Evolutionary conservation across 2,329 filamentous ascomycete species (phyloP), one percentile per base, ranked within the genome.

Genomic region (Dactylellina parvicollis): DNA sequence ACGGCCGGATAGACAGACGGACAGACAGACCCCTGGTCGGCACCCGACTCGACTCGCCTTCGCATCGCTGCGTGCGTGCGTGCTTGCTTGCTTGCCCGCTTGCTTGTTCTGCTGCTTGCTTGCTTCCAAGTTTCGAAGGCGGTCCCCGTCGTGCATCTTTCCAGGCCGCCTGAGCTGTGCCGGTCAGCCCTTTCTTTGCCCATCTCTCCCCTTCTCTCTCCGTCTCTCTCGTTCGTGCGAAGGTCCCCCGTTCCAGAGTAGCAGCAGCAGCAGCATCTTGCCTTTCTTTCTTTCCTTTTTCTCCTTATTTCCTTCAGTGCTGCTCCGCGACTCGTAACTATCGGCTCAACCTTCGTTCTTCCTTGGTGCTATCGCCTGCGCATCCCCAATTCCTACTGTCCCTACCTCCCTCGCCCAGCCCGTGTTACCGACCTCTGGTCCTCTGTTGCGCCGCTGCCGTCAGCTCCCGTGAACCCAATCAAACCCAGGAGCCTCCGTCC

Each of bases 361-460:
- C 24, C 3, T 42, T 14, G 26, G 20, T 22, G 44, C 38, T 42
- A 28, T 62, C 44, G 57, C 57, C 30, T 52, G 20, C 44, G 44
- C 44, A 52, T 62, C 60, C 73, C 50, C 47, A 67, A 56, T 65
- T 73, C 61, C 56, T 57, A 75, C 77, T 76, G 69, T 70, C 46
- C 61, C 60, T 75, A 64, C 49, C 54, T 76, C 65, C 54, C 46
- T 74, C 76, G 76, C 77, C 77, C 75, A 77, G 70, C 44, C 71
- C 74, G 59, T 74, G 60, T 61, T 50, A 70, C 75, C 74, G 46
- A 42, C 66, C 66, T 47, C 42, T 77, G 77, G 77, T 80, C 78
- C 78, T 78, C 79, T 78, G 77, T 78, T 74, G 66, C 74, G 75
- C 74, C 57, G 50, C 75, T 79, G 79, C 79, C 79, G 77, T 80